Evolutionary conservation across 163 green algal genomes (phyloP), one percentile per base, ranked within the genome.

Genomic region (Scenedesmus sp.): DNA sequence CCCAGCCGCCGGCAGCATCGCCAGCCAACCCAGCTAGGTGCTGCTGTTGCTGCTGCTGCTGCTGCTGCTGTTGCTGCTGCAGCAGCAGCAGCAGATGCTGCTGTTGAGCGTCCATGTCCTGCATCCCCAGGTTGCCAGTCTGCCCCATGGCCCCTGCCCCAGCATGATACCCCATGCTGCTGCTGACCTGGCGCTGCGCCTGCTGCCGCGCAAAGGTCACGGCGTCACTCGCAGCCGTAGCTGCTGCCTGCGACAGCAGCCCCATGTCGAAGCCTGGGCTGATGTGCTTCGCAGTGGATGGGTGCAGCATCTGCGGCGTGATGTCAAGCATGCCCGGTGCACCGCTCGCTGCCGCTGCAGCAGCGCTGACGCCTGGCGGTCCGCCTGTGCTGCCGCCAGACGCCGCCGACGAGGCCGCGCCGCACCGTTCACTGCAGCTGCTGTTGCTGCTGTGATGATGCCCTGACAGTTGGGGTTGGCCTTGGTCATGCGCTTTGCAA

Each of bases 31-130:
- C 56, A 70, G 56, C 56, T 6, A 70, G 22, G 56, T 40, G 35
- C 56, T 88, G 83, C 59, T 88, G 83, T 35, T 79, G 80, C 49
- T 33, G 46, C 30, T 87, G 53, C 81, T 61, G 37, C 81, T 87
- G 56, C 37, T 81, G 83, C 56, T 89, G 65, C 68, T 83, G 68
- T 30, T 89, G 68, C 61, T 72, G 65, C 61, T 24, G 78, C 37
- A 6, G 76, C 37, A 51, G 49, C 81, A 78, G 81, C 81, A 46
- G 81, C 81, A 68, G 79, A 46, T 86, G 44, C 51, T 86, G 81
- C 51, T 42, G 65, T 7, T 56, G 49, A 12, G 49, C 49, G 65
- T 37, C 30, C 65, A 76, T 76, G 65, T 30, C 65, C 30, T 76
- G 65, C 30, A 30, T 15, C 9, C 65, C 30, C 2, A 22, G 30